Evolutionary conservation across 139 green algal species (phyloP).

Genomic region (Asterochloris erici): DNA sequence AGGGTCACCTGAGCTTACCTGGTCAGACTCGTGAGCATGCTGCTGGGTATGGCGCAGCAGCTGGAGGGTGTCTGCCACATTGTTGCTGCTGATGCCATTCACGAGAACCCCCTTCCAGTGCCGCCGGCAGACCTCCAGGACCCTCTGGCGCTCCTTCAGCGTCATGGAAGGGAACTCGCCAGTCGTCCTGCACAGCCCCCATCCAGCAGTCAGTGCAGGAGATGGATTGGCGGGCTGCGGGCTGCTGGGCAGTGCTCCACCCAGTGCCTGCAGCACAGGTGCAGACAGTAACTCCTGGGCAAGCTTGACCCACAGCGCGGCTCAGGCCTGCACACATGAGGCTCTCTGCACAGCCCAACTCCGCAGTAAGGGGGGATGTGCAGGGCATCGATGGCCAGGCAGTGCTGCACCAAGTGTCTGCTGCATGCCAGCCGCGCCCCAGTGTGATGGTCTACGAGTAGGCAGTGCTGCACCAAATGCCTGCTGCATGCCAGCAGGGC

Average conservation of each 20-base stretch:
- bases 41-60: background rate
- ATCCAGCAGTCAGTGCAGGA: background rate
- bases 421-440: too few relatives aligned
- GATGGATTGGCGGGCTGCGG: background rate
- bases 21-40: background rate
- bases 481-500: too few relatives aligned
- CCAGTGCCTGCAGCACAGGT: background rate
- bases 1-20: background rate
- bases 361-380: too few relatives aligned
- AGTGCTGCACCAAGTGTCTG: too few relatives aligned
- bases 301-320: too few relatives aligned
- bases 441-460: too few relatives aligned
- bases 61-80: background rate
- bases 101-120: conserved; percentile 17
- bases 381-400: too few relatives aligned
- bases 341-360: too few relatives aligned
- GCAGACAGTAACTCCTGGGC: too few relatives aligned
- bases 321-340: too few relatives aligned
- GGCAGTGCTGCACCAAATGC: background rate
- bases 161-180: conserved; percentile 17
- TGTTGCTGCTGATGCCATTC: conserved; percentile 8
- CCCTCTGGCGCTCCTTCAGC: conserved; percentile 9
- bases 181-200: conserved; percentile 6
- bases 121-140: conserved; percentile 10
- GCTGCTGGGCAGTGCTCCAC: background rate